Evolutionary conservation across 495 filamentous ascomycete genomes (phyloP), one percentile per base, ranked within the genome.

Genomic region (Eremomyces bilateralis): DNA sequence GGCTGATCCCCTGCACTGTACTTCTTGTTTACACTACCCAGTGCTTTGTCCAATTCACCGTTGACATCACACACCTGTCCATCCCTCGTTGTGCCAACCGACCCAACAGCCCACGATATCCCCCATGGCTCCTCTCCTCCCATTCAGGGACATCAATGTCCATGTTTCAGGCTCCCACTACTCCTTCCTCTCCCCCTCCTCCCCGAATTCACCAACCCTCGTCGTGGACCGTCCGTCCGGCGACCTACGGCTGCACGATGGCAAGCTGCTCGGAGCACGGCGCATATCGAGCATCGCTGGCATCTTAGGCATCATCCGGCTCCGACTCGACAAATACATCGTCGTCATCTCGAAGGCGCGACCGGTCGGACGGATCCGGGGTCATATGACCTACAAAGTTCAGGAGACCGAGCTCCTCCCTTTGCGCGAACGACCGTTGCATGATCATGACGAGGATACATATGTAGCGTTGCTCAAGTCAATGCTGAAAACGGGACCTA

Each of bases 241-340:
- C 34, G 88, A 94, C 53, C 55, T 94, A 18, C 68, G 80, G 10
- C 64, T 97, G 29, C 76, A 69, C 46, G 75, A 92, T 67, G 72
- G 77, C 19, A 64, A 73, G 34, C 56, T 80, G 16, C 58, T 78
- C 10, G 70, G 69, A 17, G 69, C 70, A 6, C 84, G 83, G 59
- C 71, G 85, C 18, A 80, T 90, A 27, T 79, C 81, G 16, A 94
- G 83, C 54, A 84, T 95, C 47, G 74, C 81, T 31, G 88, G 90
- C 36, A 95, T 97, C 34, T 52, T 97, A 36, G 88, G 88, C 42
- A 76, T 94, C 32, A 74, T 97, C 49, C 75, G 74, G 51, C 53
- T 97, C 44, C 77, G 84, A 42, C 66, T 95, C 94, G 88, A 95
- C 58, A 94, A 88, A 55, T 97, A 97, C 59, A 73, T 90, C 46